These are phyloP conservation scores for Omphalotus guepiniiformis DNA, from an alignment of 768 basidiomycete species.

Conservation along the genomic window DNA sequence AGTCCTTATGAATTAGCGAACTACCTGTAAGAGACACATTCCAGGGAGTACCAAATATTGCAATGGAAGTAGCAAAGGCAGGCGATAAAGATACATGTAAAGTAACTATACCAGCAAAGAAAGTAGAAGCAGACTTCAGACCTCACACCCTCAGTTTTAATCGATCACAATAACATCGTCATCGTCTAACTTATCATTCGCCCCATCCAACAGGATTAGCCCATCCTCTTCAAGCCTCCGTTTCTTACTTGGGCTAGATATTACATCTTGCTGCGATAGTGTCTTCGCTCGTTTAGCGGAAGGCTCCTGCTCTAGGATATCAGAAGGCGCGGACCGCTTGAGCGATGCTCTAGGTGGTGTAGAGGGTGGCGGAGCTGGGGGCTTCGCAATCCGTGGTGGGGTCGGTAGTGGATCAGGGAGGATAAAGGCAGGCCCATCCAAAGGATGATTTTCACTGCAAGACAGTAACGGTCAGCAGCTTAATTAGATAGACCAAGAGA, in stretches of 20 bases:
- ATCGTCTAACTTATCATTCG: constrained; percentile 48
- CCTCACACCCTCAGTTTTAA: constrained; percentile 29
- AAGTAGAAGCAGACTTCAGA: too few relatives aligned
- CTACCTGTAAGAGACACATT: too few relatives aligned
- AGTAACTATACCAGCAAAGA: too few relatives aligned
- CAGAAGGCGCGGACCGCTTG: constrained; percentile 56
- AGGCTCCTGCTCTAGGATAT: constrained; percentile 54
- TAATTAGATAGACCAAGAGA: neutral
- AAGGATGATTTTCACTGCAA: constrained; percentile 51
- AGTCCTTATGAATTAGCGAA: too few relatives aligned
- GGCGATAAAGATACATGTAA: too few relatives aligned
- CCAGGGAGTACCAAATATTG: too few relatives aligned
- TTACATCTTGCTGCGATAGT: constrained; percentile 16
- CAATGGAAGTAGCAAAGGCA: too few relatives aligned
- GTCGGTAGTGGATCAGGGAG: constrained; percentile 62
- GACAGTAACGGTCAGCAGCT: constrained; percentile 1
- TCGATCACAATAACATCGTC: constrained; percentile 60
- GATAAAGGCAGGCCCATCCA: constrained; percentile 50
- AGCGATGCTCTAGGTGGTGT: constrained; percentile 37
- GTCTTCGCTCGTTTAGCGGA: constrained; percentile 38
- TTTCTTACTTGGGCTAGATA: constrained; percentile 58
- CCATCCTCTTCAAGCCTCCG: constrained; percentile 71
- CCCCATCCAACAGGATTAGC: constrained; percentile 58
- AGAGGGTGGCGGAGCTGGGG: constrained; percentile 34
- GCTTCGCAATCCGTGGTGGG: constrained; percentile 43